A percentile compares a stretch with the other conserved stretches of the same genome.
phyloP scores from a whole-genome alignment of 345 rosid species.

The Tarenaya hassleriana region DNA sequence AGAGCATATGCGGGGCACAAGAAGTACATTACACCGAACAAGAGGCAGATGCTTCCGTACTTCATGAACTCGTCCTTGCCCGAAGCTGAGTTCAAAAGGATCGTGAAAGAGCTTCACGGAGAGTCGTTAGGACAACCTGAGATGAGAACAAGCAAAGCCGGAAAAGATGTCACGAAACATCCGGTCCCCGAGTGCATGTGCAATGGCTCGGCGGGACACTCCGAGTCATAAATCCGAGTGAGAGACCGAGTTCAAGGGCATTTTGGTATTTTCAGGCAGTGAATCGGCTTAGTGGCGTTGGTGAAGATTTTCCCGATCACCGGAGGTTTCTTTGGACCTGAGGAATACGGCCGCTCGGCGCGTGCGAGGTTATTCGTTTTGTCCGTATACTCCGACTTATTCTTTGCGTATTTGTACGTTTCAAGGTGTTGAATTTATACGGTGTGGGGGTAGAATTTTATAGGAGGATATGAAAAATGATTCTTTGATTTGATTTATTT shows the following conservation, averaged over 20 bases:
- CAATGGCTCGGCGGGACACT: constrained; percentile 21
- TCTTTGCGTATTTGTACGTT: constrained; percentile 9
- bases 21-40: constrained; percentile 89
- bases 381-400: constrained; percentile 6
- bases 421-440: neutral
- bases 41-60: constrained; percentile 90
- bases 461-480: constrained; percentile 20
- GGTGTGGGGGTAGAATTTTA: constrained; percentile 16
- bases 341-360: constrained; percentile 13
- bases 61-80: constrained; percentile 72
- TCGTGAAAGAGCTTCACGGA: constrained; percentile 64
- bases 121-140: constrained; percentile 94
- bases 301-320: constrained; percentile 7
- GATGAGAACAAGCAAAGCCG: constrained; percentile 49
- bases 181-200: constrained; percentile 96
- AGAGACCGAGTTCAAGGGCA: neutral
- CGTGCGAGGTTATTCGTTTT: constrained; percentile 21
- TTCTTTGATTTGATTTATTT: constrained; percentile 30
- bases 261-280: constrained; percentile 6
- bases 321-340: constrained; percentile 9
- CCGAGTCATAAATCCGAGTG: constrained; percentile 6
- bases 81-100: constrained; percentile 57
- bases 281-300: neutral
- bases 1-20: constrained; percentile 91
- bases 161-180: constrained; percentile 89